A percentile compares a stretch with the other conserved stretches of the same genome.
Evolutionary conservation across 306 rosid species (phyloP).

Genomic region (Styphnolobium japonicum): DNA sequence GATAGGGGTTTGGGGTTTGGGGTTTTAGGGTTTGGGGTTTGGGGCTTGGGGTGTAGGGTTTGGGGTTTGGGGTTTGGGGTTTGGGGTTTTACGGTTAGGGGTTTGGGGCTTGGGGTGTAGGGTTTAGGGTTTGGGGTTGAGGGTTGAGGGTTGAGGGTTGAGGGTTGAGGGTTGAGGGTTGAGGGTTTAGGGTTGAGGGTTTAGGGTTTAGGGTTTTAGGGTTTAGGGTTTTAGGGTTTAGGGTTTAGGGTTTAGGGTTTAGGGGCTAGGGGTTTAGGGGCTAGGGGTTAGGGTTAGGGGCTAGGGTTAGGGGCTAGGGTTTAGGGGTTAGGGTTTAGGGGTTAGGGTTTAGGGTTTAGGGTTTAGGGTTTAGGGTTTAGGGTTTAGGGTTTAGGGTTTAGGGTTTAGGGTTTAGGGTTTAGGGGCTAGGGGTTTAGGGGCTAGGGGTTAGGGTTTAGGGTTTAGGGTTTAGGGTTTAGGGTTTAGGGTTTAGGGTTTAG

Average conservation of each 20-base stretch:
- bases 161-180: background rate
- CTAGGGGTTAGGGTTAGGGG: slow-evolving; percentile 1
- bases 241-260: background rate
- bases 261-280: background rate
- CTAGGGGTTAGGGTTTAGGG: slow-evolving; percentile 4
- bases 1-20: slow-evolving; percentile 17
- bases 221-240: background rate
- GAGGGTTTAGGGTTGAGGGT: slow-evolving; percentile 27
- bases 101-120: slow-evolving; percentile 12
- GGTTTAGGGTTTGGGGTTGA: background rate
- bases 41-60: slow-evolving; percentile 14
- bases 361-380: slow-evolving; percentile 21
- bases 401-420: background rate
- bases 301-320: background rate
- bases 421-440: background rate
- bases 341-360: background rate
- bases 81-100: slow-evolving; percentile 24
- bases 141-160: background rate
- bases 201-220: slow-evolving; percentile 14
- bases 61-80: slow-evolving; percentile 19
- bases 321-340: background rate
- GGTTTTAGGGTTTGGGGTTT: slow-evolving; percentile 16
- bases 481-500: background rate
- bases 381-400: background rate
- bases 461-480: background rate